Evolutionary conservation across 495 filamentous ascomycete genomes (phyloP), one percentile per base, ranked within the genome.

Genomic region (Ascobolus immersus): DNA sequence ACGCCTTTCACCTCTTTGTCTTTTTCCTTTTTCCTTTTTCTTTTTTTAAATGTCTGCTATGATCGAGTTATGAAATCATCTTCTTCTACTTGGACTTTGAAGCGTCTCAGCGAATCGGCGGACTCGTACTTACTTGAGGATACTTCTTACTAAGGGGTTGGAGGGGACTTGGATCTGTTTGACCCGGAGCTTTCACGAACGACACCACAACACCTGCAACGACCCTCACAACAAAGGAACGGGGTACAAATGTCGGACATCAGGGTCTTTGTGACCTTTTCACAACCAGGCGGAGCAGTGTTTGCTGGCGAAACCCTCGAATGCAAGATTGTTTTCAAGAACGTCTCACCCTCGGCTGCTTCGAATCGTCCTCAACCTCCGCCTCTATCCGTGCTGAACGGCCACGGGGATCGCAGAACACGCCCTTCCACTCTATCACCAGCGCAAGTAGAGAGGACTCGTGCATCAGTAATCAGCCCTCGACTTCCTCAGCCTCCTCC

Each of bases 261-360:
- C 47, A 73, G 78, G 45, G 84, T 93, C 52, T 94, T 82, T 47
- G 77, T 96, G 49, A 69, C 73, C 55, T 94, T 49, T 22, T 51
- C 77, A 77, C 46, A 69, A 73, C 10, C 28, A 14, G 28, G 28
- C 10, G 17, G 28, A 4, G 52, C 72, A 28, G 79, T 96, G 40
- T 94, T 92, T 53, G 77, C 89, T 20, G 89, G 89, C 40, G 86
- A 94, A 57, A 71, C 81, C 44, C 62, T 94, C 44, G 74, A 82
- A 55, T 92, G 86, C 54, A 79, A 67, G 33, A 93, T 96, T 45
- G 92, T 78, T 26, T 94, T 94, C 57, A 84, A 75, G 55, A 96
- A 96, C 49, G 64, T 81, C 38, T 67, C 76, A 15, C 50, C 57
- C 32, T n/a, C n/a, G 26, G 20, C 34, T 34, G 44, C 41, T 13